These are phyloP conservation scores for Fraxinus ornus DNA, from an alignment of 305 asterid genomes.

Conservation along the genomic window DNA sequence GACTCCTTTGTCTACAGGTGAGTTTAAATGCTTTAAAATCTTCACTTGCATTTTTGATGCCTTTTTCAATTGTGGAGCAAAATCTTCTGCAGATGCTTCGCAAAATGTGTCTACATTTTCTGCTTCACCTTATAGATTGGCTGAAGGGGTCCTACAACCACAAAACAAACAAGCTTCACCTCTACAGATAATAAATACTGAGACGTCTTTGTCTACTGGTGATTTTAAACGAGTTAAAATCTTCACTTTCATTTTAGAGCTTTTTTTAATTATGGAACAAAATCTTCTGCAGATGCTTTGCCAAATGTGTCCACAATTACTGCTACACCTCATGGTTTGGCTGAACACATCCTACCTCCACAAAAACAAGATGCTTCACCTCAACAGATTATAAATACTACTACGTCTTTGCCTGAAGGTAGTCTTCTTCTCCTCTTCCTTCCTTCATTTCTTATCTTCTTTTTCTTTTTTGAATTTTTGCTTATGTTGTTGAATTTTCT, in stretches of 20 bases:
- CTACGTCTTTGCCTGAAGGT: slow-evolving; percentile 49
- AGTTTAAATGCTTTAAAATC: slow-evolving; percentile 12
- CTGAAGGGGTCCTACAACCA: slow-evolving; percentile 19
- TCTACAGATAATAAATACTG: not conserved
- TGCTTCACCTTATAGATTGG: slow-evolving; percentile 30
- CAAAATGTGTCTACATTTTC: slow-evolving; percentile 28
- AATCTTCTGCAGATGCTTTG: slow-evolving; percentile 40
- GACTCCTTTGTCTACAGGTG: slow-evolving; percentile 56
- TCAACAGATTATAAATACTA: slow-evolving; percentile 16
- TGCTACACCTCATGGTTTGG: slow-evolving; percentile 30
- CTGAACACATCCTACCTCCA: slow-evolving; percentile 20
- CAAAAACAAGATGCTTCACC: slow-evolving; percentile 23
- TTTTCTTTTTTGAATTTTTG: not conserved
- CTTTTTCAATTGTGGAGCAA: not conserved
- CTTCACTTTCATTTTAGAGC: not conserved
- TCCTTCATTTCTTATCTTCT: not conserved
- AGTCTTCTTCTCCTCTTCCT: not conserved
- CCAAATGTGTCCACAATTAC: slow-evolving; percentile 29
- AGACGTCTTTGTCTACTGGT: slow-evolving; percentile 39
- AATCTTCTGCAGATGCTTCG: slow-evolving; percentile 39
- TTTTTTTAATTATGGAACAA: not conserved
- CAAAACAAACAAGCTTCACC: slow-evolving; percentile 21
- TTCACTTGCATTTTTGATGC: not conserved
- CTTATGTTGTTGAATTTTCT: not conserved
- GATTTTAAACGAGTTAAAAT: slow-evolving; percentile 11